phyloP scores from a whole-genome alignment of 768 basidiomycete species.

The Mycena floridula region DNA sequence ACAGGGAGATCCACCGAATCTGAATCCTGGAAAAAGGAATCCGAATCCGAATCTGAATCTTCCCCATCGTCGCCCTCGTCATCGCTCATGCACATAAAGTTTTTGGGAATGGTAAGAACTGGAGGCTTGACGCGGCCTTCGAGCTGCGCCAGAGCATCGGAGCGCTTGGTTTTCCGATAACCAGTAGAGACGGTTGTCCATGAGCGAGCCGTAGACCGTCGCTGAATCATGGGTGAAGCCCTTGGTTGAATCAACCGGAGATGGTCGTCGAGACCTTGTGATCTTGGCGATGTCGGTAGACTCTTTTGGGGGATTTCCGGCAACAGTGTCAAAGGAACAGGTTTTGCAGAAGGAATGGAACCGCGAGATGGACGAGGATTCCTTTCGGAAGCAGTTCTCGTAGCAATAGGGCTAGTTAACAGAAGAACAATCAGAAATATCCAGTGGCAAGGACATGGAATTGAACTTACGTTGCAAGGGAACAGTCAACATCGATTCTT shows the following conservation, averaged over 20 bases:
- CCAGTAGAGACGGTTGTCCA: slow-evolving; percentile 35
- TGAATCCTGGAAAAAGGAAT: not conserved
- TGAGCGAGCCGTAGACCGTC: slow-evolving; percentile 3
- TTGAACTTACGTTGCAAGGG: slow-evolving; percentile 23
- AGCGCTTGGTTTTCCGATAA: slow-evolving; percentile 42
- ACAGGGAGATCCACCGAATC: not conserved
- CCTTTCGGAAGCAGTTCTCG: slow-evolving; percentile 13
- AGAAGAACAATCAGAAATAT: not conserved
- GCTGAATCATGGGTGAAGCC: not conserved
- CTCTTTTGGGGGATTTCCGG: slow-evolving; percentile 32
- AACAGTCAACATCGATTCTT: too few species aligned
- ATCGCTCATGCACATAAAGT: slow-evolving; percentile 67
- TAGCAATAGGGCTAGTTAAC: slow-evolving; percentile 8
- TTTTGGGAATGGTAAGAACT: slow-evolving; percentile 21
- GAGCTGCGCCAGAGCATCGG: slow-evolving; percentile 56
- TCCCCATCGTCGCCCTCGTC: slow-evolving; percentile 37
- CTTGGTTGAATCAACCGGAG: not conserved
- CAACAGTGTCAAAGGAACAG: slow-evolving; percentile 46
- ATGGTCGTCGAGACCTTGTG: slow-evolving; percentile 12
- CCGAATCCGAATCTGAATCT: slow-evolving; percentile 5
- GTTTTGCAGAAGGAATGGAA: slow-evolving; percentile 54
- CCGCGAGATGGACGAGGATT: slow-evolving; percentile 34
- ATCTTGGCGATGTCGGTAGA: slow-evolving; percentile 13
- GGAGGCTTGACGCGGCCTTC: slow-evolving; percentile 41
- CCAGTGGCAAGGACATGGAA: slow-evolving; percentile 7